Conservation (phyloP, 2,329 filamentous ascomycete species). For the Paecilomyces variotii region DNA sequence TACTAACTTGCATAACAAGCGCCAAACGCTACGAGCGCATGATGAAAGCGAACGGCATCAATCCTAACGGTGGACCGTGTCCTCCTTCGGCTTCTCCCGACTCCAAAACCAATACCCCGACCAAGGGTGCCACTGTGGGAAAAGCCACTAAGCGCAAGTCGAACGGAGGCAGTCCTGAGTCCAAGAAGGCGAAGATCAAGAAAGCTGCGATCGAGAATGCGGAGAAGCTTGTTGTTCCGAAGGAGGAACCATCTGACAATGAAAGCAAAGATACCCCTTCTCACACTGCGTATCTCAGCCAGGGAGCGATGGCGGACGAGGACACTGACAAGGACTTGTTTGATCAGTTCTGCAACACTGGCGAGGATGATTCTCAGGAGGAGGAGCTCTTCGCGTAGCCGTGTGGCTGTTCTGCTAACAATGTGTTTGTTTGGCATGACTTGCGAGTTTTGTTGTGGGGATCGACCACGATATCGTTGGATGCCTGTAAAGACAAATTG, state of each 20-base stretch:
- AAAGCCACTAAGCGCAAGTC: constrained; percentile 9
- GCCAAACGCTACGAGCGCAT: constrained; percentile 62
- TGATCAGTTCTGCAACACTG: constrained; percentile 7
- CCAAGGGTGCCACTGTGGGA: neutral
- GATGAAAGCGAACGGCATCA: constrained; percentile 51
- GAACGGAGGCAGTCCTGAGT: neutral
- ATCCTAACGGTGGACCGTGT: constrained; percentile 9
- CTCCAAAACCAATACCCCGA: constrained; percentile 6
- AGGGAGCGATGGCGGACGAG: neutral
- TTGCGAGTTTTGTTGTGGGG: no score
- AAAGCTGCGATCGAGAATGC: constrained; percentile 5
- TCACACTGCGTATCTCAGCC: neutral
- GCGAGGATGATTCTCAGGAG: neutral
- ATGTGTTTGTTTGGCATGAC: no score
- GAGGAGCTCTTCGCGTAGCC: neutral
- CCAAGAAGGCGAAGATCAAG: constrained; percentile 17
- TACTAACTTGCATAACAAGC: constrained; percentile 29
- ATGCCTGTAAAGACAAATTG: no score
- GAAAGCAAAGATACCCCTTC: neutral
- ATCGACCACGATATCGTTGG: no score
- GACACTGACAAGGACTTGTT: constrained; percentile 2
- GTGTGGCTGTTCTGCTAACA: no score
- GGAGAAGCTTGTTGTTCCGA: constrained; percentile 5
- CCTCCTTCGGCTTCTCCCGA: neutral
- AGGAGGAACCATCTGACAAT: neutral